Conservation (phyloP, 805 yeast species). For the Starmera caribaea region DNA sequence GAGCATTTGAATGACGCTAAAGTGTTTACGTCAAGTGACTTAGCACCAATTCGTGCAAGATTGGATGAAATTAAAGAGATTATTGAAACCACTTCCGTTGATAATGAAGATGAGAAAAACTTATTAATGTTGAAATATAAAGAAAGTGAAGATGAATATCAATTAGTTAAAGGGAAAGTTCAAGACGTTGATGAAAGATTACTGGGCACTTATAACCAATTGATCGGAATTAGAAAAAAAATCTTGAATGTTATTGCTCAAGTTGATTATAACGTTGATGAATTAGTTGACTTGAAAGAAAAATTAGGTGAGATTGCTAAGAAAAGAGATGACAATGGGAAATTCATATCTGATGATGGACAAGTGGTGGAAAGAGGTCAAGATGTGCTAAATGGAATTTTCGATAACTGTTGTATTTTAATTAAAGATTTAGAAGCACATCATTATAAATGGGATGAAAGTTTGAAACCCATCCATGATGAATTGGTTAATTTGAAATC, state of each 20-base stretch:
- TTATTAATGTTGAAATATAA: conserved; percentile 57
- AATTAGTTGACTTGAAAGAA: conserved; percentile 24
- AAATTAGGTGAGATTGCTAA: conserved; percentile 35
- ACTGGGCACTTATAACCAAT: conserved; percentile 42
- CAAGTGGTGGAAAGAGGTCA: conserved; percentile 28
- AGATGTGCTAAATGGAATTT: conserved; percentile 54
- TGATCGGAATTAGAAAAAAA: conserved; percentile 55
- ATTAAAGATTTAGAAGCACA: conserved; percentile 54
- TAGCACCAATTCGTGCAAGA: conserved; percentile 66
- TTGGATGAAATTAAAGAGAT: conserved; percentile 61
- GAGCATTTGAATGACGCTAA: conserved; percentile 75
- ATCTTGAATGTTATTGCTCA: conserved; percentile 43
- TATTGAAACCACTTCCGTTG: conserved; percentile 23
- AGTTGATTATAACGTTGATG: conserved; percentile 21
- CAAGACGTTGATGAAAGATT: conserved; percentile 43
- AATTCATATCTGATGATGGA: conserved; percentile 32
- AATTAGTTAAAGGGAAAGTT: conserved; percentile 45
- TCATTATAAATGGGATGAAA: conserved; percentile 33
- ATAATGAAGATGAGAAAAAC: conserved; percentile 42
- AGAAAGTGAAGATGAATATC: conserved; percentile 50
- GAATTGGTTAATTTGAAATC: conserved; percentile 56
- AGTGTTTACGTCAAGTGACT: conserved; percentile 77
- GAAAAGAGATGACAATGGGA: conserved; percentile 47
- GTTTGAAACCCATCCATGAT: conserved; percentile 51
- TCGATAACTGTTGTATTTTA: conserved; percentile 76